Conservation (phyloP, 164 flowering plant genomes). For the Vitis amurensis region DNA sequence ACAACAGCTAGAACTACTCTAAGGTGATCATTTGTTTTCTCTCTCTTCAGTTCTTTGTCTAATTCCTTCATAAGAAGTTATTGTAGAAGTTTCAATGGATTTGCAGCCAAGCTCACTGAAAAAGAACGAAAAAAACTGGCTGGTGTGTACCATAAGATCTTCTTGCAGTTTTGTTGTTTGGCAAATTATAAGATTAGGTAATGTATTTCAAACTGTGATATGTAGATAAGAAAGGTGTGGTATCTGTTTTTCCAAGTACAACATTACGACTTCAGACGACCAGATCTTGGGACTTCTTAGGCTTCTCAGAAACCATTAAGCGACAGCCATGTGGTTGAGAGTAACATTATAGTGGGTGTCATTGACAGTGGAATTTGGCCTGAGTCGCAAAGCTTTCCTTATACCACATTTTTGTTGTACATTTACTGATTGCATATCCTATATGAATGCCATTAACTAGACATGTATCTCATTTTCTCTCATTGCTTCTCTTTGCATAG, state of each 20-base stretch:
- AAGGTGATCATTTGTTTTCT: not conserved
- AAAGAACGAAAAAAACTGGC: conserved; percentile 17
- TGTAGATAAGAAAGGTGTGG: conserved; percentile 33
- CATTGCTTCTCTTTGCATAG: too few species aligned
- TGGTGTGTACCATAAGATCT: conserved; percentile 7
- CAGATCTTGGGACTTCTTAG: conserved; percentile 52
- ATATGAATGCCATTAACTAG: too few species aligned
- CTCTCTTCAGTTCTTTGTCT: not conserved
- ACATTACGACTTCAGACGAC: conserved; percentile 29
- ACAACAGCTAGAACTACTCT: too few species aligned
- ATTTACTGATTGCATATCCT: too few species aligned
- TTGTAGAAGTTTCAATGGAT: conserved; percentile 32
- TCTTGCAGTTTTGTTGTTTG: not conserved
- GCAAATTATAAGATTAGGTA: not conserved
- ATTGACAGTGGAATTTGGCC: conserved; percentile 36
- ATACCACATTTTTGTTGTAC: not conserved
- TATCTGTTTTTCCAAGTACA: conserved; percentile 34
- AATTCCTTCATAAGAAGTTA: conserved; percentile 20
- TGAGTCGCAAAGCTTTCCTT: conserved; percentile 23
- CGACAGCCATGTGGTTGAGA: conserved; percentile 15
- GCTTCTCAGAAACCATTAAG: conserved; percentile 8
- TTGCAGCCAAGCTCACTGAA: conserved; percentile 28
- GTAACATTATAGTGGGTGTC: conserved; percentile 36
- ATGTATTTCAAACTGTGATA: not conserved
- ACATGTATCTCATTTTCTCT: too few species aligned